Evolutionary conservation across 2,329 filamentous ascomycete genomes (phyloP).

Genomic region (Orbilia oligospora): DNA sequence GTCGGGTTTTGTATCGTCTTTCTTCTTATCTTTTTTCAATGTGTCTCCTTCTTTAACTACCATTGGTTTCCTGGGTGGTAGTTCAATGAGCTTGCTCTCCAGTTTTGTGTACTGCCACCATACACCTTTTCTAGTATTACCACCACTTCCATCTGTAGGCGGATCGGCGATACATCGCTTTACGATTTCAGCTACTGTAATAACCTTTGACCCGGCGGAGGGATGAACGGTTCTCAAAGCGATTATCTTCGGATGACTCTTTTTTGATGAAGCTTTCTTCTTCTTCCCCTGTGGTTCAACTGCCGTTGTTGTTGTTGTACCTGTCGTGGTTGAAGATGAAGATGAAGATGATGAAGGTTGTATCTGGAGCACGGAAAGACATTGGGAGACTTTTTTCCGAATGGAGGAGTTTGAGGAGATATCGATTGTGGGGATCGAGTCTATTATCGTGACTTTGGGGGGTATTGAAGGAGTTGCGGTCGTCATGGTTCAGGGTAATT

Average conservation of each 20-base stretch:
- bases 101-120: conserved; percentile 58
- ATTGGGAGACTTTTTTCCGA: conserved; percentile 45
- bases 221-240: conserved; percentile 43
- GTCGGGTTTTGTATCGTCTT: background rate
- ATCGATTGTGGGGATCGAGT: conserved; percentile 39
- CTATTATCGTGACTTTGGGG: conserved; percentile 12
- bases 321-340: background rate
- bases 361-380: conserved; percentile 38
- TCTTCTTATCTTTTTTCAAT: background rate
- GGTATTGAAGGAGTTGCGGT: background rate
- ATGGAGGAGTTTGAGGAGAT: conserved; percentile 35
- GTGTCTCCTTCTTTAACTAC: background rate
- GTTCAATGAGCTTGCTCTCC: conserved; percentile 50
- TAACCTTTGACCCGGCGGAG: conserved; percentile 46
- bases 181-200: conserved; percentile 51
- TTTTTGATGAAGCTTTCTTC: conserved; percentile 24
- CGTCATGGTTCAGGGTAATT: background rate
- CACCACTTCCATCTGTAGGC: background rate
- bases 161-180: conserved; percentile 48
- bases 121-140: background rate
- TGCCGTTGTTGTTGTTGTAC: conserved; percentile 13
- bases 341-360: no score
- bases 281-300: background rate
- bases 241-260: conserved; percentile 7
- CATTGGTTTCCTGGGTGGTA: conserved; percentile 34